A percentile compares a stretch with the other conserved stretches of the same genome.
Evolutionary conservation across 2,329 filamentous ascomycete genomes (phyloP).

Genomic region (Fusarium dlaminii): DNA sequence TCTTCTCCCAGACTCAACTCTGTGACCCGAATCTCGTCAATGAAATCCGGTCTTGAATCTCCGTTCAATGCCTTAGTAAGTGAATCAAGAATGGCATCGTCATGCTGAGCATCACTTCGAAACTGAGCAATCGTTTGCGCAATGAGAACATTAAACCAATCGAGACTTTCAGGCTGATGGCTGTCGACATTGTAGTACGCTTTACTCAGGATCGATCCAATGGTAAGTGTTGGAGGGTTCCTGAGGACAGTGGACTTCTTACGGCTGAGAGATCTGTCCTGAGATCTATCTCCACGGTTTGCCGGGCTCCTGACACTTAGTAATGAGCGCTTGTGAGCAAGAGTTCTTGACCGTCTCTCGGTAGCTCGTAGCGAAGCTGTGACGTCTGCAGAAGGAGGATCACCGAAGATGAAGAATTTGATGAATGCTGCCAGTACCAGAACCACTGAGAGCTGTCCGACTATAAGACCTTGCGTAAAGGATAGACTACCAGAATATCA

Average conservation of each 20-base stretch:
- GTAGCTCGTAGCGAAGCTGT: conserved; percentile 80
- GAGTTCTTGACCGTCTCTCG: conserved; percentile 75
- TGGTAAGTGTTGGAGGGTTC: conserved; percentile 79
- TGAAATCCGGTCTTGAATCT: conserved; percentile 85
- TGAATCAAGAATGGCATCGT: conserved; percentile 88
- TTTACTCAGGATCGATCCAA: conserved; percentile 93
- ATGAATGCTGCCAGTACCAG: conserved; percentile 94
- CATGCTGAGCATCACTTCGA: conserved; percentile 87
- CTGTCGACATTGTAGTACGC: conserved; percentile 97
- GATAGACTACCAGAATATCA: conserved; percentile 67
- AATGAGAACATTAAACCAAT: conserved; percentile 99
- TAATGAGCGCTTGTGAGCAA: conserved; percentile 80
- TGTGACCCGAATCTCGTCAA: conserved; percentile 93
- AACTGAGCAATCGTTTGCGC: conserved; percentile 98
- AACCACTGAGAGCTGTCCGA: conserved; percentile 93
- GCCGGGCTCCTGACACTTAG: conserved; percentile 66
- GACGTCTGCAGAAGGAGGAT: conserved; percentile 84
- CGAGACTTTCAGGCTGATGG: conserved; percentile 94
- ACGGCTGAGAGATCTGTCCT: conserved; percentile 61
- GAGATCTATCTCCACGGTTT: conserved; percentile 52
- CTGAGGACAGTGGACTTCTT: conserved; percentile 79
- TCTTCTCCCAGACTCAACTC: conserved; percentile 95
- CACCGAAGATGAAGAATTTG: conserved; percentile 99
- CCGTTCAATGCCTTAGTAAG: conserved; percentile 89
- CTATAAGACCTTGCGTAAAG: conserved; percentile 91